These are phyloP conservation scores for maize (Zea mays) DNA, from an alignment of 176 grass and related monocot genomes.

Conservation along the genomic window DNA sequence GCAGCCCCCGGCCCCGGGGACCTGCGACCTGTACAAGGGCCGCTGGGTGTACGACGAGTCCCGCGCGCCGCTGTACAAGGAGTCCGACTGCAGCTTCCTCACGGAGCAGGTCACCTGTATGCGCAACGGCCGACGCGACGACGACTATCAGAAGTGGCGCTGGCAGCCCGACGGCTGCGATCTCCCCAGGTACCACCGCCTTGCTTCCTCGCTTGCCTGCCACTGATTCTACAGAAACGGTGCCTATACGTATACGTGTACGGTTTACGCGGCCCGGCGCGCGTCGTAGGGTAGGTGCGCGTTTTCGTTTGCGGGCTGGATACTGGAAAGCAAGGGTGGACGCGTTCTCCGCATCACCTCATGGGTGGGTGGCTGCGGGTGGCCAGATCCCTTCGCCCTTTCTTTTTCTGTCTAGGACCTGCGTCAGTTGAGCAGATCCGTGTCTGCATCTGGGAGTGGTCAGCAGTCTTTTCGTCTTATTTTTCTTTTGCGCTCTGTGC, in stretches of 20 bases:
- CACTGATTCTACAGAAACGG: not conserved
- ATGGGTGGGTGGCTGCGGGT: constrained; percentile 21
- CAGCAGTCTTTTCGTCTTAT: not conserved
- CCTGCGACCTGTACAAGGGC: constrained; percentile 66
- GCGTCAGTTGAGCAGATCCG: constrained; percentile 9
- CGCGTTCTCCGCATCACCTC: constrained; percentile 34
- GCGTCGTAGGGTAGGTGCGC: not conserved
- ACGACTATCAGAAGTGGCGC: constrained; percentile 86
- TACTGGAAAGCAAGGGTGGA: constrained; percentile 24
- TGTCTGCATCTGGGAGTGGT: constrained; percentile 21
- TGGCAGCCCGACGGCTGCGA: constrained; percentile 80
- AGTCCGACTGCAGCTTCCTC: constrained; percentile 67
- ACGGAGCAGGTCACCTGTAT: constrained; percentile 95
- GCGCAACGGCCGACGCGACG: constrained; percentile 86
- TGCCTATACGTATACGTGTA: not conserved
- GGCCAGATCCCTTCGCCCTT: constrained; percentile 25
- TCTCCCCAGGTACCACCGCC: constrained; percentile 60
- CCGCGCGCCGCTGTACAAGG: constrained; percentile 64
- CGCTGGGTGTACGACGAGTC: constrained; percentile 70
- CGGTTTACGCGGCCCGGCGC: not conserved
- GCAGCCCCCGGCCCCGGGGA: not conserved
- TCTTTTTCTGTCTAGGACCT: constrained; percentile 4
- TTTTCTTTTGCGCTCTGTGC: not conserved
- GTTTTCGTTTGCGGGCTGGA: constrained; percentile 22
- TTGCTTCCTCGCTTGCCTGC: not conserved